A percentile compares a stretch with the other conserved stretches of the same genome.
These are phyloP conservation scores for Venturia effusa DNA, from an alignment of 2,329 filamentous ascomycete genomes.

Conservation along the genomic window DNA sequence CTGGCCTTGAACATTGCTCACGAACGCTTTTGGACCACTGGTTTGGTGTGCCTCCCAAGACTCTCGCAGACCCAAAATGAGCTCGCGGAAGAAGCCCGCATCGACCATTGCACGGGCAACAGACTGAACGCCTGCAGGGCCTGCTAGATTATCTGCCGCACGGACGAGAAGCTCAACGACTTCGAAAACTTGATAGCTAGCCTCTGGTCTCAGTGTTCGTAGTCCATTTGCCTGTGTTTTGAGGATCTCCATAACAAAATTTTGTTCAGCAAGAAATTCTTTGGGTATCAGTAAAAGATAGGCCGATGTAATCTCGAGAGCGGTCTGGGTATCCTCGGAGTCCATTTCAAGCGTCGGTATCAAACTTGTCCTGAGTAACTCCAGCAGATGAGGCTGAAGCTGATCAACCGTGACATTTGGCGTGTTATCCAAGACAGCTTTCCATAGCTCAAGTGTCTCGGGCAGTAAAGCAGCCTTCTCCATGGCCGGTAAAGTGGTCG, in stretches of 20 bases:
- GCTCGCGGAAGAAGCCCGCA: conserved; percentile 39
- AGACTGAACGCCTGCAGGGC: conserved; percentile 38
- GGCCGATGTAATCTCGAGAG: conserved; percentile 38
- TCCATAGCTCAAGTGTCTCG: conserved; percentile 85
- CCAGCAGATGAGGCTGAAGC: conserved; percentile 27
- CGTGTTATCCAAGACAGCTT: conserved; percentile 57
- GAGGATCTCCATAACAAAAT: conserved; percentile 29
- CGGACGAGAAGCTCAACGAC: conserved; percentile 38
- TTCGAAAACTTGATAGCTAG: conserved; percentile 35
- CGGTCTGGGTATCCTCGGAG: conserved; percentile 36
- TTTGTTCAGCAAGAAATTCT: conserved; percentile 31
- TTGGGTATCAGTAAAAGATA: conserved; percentile 37
- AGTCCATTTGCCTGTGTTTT: conserved; percentile 31
- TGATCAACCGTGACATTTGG: conserved; percentile 31
- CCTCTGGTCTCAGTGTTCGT: conserved; percentile 36
- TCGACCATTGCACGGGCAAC: conserved; percentile 7
- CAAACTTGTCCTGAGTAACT: conserved; percentile 30
- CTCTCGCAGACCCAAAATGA: conserved; percentile 32
- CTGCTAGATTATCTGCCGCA: conserved; percentile 38
- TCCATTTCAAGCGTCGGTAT: conserved; percentile 38
- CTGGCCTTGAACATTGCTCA: conserved; percentile 59
- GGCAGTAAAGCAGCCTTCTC: conserved; percentile 76
- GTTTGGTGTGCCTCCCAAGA: conserved; percentile 62
- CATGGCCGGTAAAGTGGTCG: conserved; percentile 41
- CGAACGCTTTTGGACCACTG: conserved; percentile 65